Evolutionary conservation across 1,284 basidiomycete species (phyloP).

Genomic region (Uromyces viciae-fabae): DNA sequence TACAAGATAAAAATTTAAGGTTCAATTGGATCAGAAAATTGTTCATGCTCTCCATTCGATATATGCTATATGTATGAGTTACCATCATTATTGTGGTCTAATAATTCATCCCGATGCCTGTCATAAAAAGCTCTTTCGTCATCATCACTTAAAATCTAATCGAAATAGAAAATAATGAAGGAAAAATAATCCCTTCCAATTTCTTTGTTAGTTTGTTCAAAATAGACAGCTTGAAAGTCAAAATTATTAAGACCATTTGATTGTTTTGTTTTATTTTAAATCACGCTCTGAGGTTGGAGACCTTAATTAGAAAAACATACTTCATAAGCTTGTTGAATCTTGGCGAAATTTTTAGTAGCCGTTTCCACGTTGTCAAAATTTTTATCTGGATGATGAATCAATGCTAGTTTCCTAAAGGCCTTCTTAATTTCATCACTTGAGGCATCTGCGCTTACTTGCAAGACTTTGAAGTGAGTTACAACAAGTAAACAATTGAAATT

Average conservation of each 20-base stretch:
- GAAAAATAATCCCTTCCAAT: not conserved
- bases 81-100: constrained; percentile 29
- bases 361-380: constrained; percentile 66
- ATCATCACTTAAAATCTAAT: constrained; percentile 37
- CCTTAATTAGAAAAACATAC: constrained; percentile 57
- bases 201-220: not conserved
- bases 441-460: constrained; percentile 48
- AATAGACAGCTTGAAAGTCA: too few species aligned
- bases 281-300: too few species aligned
- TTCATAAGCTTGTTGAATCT: constrained; percentile 91
- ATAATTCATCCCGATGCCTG: constrained; percentile 39
- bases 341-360: constrained; percentile 80
- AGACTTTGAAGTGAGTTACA: constrained; percentile 46
- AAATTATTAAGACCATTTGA: too few species aligned
- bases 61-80: not conserved
- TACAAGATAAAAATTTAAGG: not conserved
- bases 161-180: not conserved
- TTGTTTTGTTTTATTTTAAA: too few species aligned
- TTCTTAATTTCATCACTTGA: constrained; percentile 52
- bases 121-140: constrained; percentile 44
- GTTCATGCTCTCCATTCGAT: too few species aligned
- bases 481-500: not conserved
- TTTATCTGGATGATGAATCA: constrained; percentile 57
- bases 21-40: not conserved
- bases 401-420: constrained; percentile 51